A percentile compares a stretch with the other conserved stretches of the same genome.
Evolutionary conservation across 1,284 basidiomycete species (phyloP).

Genomic region (Vanrija sp.): DNA sequence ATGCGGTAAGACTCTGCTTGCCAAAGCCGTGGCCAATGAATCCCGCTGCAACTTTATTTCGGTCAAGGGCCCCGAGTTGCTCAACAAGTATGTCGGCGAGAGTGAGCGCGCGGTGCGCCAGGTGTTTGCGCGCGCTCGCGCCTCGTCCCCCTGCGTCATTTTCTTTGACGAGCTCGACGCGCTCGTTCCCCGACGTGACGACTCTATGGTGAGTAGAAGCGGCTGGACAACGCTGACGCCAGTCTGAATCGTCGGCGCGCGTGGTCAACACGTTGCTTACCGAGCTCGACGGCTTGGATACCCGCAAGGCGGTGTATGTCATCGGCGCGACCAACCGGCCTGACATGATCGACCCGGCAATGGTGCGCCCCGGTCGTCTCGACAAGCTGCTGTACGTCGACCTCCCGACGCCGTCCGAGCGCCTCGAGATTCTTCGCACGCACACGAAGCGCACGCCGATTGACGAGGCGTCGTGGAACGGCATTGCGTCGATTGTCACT

Average conservation of each 20-base stretch:
- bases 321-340: conserved; percentile 98
- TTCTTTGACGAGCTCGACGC: conserved; percentile 99
- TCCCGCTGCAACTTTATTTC: conserved; percentile 92
- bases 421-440: conserved; percentile 79
- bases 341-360: conserved; percentile 98
- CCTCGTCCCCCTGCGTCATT: conserved; percentile 96
- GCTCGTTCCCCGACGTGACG: conserved; percentile 87
- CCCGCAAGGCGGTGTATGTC: conserved; percentile 86
- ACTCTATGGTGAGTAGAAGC: conserved; percentile 64
- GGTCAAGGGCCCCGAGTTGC: conserved; percentile 91
- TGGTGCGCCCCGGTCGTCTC: conserved; percentile 92
- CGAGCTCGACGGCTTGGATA: conserved; percentile 90
- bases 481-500: conserved; percentile 37
- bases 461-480: conserved; percentile 45
- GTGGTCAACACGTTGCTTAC: conserved; percentile 97
- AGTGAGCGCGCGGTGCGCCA: conserved; percentile 92
- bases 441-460: conserved; percentile 69
- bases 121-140: conserved; percentile 96
- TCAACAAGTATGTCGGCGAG: conserved; percentile 97
- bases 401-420: conserved; percentile 70
- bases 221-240: conserved; percentile 1
- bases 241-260: conserved; percentile 94
- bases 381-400: conserved; percentile 98
- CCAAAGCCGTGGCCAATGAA: conserved; percentile 96
- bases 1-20: conserved; percentile 91